A percentile compares a stretch with the other conserved stretches of the same genome.
phyloP scores from a whole-genome alignment of 768 basidiomycete species.

The Suillus brevipes region DNA sequence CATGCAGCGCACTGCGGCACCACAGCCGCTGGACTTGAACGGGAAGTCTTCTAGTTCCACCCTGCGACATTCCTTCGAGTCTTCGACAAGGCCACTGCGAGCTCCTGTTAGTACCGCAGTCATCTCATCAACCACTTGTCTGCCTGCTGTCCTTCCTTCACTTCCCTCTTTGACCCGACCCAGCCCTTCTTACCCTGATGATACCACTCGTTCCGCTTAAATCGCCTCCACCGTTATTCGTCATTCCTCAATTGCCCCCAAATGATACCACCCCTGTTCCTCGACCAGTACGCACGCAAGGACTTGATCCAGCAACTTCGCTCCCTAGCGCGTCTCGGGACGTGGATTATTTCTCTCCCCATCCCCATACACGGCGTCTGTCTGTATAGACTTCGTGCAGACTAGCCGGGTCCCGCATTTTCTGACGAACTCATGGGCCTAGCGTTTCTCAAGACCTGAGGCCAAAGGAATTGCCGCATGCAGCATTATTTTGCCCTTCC shows the following conservation, averaged over 20 bases:
- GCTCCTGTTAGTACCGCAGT: conserved; percentile 44
- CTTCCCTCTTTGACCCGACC: conserved; percentile 43
- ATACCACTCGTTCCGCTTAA: conserved; percentile 46
- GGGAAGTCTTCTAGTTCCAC: conserved; percentile 17
- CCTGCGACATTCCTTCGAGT: conserved; percentile 32
- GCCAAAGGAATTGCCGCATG: too few relatives aligned
- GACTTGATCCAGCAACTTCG: conserved; percentile 37
- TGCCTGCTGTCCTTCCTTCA: conserved; percentile 60
- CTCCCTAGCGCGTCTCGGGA: conserved; percentile 28
- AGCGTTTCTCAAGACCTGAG: too few relatives aligned
- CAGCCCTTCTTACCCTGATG: conserved; percentile 62
- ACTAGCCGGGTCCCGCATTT: too few relatives aligned
- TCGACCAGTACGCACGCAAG: conserved; percentile 43
- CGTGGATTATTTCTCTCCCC: conserved; percentile 55
- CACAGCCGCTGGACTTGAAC: conserved; percentile 28
- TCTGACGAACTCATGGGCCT: too few relatives aligned
- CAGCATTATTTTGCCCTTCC: too few relatives aligned
- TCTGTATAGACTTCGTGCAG: too few relatives aligned
- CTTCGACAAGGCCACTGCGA: conserved; percentile 23
- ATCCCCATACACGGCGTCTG: conserved; percentile 43
- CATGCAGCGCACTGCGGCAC: conserved; percentile 24
- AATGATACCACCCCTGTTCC: conserved; percentile 34
- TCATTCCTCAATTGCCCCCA: conserved; percentile 47
- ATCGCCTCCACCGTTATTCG: conserved; percentile 28
- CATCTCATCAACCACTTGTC: conserved; percentile 62